These are phyloP conservation scores for Dothiorella sarmentorum DNA, from an alignment of 2,329 filamentous ascomycete species.

Conservation along the genomic window DNA sequence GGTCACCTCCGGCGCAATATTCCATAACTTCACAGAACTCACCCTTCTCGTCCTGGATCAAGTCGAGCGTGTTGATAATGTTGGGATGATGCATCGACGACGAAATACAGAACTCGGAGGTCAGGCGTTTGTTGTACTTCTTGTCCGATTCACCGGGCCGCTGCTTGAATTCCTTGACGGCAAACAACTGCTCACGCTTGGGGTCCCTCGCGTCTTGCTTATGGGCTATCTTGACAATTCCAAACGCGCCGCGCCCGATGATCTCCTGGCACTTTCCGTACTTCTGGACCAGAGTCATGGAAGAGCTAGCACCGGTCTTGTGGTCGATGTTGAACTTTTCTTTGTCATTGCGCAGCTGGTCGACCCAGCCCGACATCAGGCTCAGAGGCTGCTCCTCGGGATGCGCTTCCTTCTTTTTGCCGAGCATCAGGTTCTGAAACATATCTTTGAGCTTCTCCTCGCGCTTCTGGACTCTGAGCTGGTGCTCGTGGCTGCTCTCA, in stretches of 20 bases:
- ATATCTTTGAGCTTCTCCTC: slow-evolving; percentile 95
- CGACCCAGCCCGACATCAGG: slow-evolving; percentile 92
- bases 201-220: slow-evolving; percentile 80
- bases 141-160: slow-evolving; percentile 92
- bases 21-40: slow-evolving; percentile 99
- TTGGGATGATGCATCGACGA: slow-evolving; percentile 95
- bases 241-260: slow-evolving; percentile 92
- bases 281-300: slow-evolving; percentile 83
- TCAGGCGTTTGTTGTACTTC: slow-evolving; percentile 96
- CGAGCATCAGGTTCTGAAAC: slow-evolving; percentile 76
- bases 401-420: slow-evolving; percentile 72
- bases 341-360: slow-evolving; percentile 85
- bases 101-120: slow-evolving; percentile 97
- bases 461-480: slow-evolving; percentile 81
- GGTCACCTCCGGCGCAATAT: slow-evolving; percentile 92
- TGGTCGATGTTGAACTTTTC: slow-evolving; percentile 71
- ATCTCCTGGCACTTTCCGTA: slow-evolving; percentile 99
- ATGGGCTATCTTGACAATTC: slow-evolving; percentile 95
- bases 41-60: slow-evolving; percentile 92
- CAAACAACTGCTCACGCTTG: slow-evolving; percentile 82
- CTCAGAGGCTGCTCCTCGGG: slow-evolving; percentile 77
- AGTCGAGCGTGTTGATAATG: slow-evolving; percentile 93
- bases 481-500: slow-evolving; percentile 77
- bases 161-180: slow-evolving; percentile 96
- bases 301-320: slow-evolving; percentile 70